Evolutionary conservation across 495 filamentous ascomycete genomes (phyloP).

Genomic region (Glonium stellatum): DNA sequence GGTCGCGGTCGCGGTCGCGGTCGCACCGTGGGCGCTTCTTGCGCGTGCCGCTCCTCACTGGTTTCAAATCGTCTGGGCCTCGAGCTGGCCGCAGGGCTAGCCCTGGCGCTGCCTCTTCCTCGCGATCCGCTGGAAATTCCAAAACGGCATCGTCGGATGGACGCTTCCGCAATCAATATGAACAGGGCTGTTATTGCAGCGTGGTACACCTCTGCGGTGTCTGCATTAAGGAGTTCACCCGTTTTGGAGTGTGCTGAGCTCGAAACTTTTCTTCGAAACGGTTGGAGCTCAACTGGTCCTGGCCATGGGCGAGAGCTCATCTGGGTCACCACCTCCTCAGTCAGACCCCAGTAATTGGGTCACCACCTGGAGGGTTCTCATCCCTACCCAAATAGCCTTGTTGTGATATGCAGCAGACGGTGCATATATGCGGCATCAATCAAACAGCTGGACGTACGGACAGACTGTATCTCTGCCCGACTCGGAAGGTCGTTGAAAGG

Average conservation of each 20-base stretch:
- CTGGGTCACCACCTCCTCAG: neutral
- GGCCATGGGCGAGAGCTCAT: neutral
- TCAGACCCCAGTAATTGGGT: neutral
- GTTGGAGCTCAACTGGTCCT: neutral
- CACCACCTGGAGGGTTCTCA: conserved; percentile 2
- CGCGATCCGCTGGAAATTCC: neutral
- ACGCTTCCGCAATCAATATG: neutral
- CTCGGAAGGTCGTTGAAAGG: neutral
- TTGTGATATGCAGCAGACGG: neutral
- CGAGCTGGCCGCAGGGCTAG: conserved; percentile 16
- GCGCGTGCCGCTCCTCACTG: conserved; percentile 4
- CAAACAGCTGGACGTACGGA: neutral
- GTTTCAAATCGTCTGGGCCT: conserved; percentile 19
- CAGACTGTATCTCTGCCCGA: conserved; percentile 6
- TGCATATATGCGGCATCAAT: conserved; percentile 8
- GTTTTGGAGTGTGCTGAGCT: neutral
- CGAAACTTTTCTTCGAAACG: neutral
- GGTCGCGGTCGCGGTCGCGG: no score
- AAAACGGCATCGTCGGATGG: neutral
- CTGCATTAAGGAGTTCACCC: neutral
- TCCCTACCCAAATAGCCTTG: neutral
- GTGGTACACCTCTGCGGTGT: neutral
- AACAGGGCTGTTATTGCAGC: neutral
- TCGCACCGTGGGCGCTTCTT: neutral
- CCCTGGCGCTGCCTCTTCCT: conserved; percentile 1